These are phyloP conservation scores for Aspergillus thermomutatus DNA, from an alignment of 2,329 filamentous ascomycete species.

Conservation along the genomic window DNA sequence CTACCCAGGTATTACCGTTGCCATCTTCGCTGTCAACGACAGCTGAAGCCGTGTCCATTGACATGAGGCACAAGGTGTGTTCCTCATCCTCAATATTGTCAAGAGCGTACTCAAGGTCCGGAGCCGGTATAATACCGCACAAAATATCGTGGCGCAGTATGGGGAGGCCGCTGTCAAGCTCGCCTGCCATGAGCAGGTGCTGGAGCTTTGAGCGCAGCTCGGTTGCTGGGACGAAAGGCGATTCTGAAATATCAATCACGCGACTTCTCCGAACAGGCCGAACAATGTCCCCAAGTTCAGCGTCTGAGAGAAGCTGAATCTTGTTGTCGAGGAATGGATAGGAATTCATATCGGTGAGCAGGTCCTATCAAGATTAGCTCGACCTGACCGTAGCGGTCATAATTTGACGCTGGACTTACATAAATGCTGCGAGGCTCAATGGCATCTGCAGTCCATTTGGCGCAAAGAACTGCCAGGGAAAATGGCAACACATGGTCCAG, in stretches of 20 bases:
- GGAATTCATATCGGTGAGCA: conserved; percentile 93
- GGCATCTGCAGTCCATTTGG: conserved; percentile 98
- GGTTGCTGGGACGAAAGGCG: conserved; percentile 72
- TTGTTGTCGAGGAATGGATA: conserved; percentile 99
- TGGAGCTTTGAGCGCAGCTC: conserved; percentile 79
- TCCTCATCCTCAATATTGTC: conserved; percentile 78
- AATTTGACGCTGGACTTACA: conserved; percentile 46
- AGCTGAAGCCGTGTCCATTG: conserved; percentile 54
- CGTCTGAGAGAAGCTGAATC: conserved; percentile 84
- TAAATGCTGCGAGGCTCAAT: conserved; percentile 94
- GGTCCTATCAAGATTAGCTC: conserved; percentile 55
- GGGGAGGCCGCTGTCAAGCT: conserved; percentile 87
- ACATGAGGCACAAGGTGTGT: conserved; percentile 74
- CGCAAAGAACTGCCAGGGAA: conserved; percentile 82
- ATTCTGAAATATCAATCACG: conserved; percentile 83
- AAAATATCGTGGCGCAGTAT: conserved; percentile 76
- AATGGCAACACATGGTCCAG: conserved; percentile 94
- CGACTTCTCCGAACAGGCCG: conserved; percentile 70
- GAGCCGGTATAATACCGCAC: conserved; percentile 87
- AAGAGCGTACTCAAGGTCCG: conserved; percentile 88
- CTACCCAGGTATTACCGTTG: conserved; percentile 61
- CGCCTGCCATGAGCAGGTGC: conserved; percentile 75
- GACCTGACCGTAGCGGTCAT: neutral
- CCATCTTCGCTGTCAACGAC: conserved; percentile 61
- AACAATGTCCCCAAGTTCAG: conserved; percentile 82